These are phyloP conservation scores for Ilex paraguariensis DNA, from an alignment of 305 asterid genomes.

Conservation along the genomic window DNA sequence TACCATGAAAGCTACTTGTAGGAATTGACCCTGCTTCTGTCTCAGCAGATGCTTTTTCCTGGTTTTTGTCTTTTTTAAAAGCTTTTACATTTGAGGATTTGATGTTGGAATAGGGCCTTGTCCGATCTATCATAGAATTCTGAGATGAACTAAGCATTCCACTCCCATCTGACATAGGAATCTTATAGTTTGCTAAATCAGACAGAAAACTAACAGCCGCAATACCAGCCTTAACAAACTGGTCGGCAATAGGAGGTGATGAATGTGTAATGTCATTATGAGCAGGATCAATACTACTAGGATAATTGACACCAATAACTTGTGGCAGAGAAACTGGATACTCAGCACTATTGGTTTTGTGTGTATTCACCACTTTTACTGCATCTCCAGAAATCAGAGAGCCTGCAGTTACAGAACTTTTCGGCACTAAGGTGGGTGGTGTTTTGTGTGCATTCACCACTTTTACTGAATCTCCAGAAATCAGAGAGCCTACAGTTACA, in stretches of 20 bases:
- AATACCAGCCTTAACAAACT: slow-evolving; percentile 77
- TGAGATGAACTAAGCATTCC: slow-evolving; percentile 22
- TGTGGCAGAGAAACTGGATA: slow-evolving; percentile 28
- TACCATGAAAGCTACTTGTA: slow-evolving; percentile 15
- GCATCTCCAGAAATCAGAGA: slow-evolving; percentile 22
- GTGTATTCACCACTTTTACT: no score
- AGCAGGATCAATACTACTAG: slow-evolving; percentile 28
- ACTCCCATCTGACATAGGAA: slow-evolving; percentile 59
- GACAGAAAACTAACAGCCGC: slow-evolving; percentile 81
- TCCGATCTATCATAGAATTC: slow-evolving; percentile 41
- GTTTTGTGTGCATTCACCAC: slow-evolving; percentile 31
- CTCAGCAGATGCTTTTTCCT: slow-evolving; percentile 31
- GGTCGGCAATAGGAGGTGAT: slow-evolving; percentile 62
- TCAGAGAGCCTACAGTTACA: slow-evolving; percentile 38
- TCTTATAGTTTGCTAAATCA: slow-evolving; percentile 63
- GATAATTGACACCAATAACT: slow-evolving; percentile 37
- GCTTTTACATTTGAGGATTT: slow-evolving; percentile 38
- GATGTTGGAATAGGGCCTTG: slow-evolving; percentile 39
- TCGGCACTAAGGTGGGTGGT: slow-evolving; percentile 36
- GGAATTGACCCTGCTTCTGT: slow-evolving; percentile 23
- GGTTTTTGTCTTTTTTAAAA: slow-evolving; percentile 36
- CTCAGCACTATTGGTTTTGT: slow-evolving; percentile 24
- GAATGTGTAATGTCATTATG: slow-evolving; percentile 22
- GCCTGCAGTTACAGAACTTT: slow-evolving; percentile 44
- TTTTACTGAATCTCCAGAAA: slow-evolving; percentile 42